Percentiles rank a stretch among this genome's conserved stretches.
Evolutionary conservation across 2,329 filamentous ascomycete species (phyloP).

Genomic region (Pezicula neosporulosa): DNA sequence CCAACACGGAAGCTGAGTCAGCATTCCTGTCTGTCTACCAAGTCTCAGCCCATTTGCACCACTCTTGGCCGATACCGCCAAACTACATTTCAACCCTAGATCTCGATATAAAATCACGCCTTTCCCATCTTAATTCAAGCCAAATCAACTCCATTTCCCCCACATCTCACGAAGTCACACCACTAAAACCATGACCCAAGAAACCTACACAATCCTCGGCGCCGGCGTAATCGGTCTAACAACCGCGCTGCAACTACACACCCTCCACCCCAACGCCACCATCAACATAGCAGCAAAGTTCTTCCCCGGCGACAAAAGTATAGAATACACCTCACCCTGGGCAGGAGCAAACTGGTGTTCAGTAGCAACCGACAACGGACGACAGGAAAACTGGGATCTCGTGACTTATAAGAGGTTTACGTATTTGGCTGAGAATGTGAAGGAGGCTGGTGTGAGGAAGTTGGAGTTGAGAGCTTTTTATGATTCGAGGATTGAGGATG

Average conservation of each 20-base stretch:
- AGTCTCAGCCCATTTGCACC: too few species aligned
- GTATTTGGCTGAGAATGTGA: constrained; percentile 16
- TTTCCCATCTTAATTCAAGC: too few species aligned
- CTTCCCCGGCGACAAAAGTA: constrained; percentile 88
- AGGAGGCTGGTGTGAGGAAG: constrained; percentile 13
- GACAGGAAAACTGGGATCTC: constrained; percentile 39
- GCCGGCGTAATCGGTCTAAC: constrained; percentile 65
- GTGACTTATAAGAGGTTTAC: constrained; percentile 73
- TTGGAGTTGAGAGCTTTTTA: not conserved
- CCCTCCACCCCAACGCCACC: constrained; percentile 42
- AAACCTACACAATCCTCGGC: constrained; percentile 19
- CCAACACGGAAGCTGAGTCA: too few species aligned
- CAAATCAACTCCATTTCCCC: too few species aligned
- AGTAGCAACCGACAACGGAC: constrained; percentile 57
- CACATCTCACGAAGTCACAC: too few species aligned
- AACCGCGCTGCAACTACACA: constrained; percentile 57
- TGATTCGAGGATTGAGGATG: constrained; percentile 26
- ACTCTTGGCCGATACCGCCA: too few species aligned
- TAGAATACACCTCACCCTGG: constrained; percentile 87
- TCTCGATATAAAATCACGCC: too few species aligned
- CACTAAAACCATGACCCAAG: not conserved
- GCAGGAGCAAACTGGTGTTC: constrained; percentile 73
- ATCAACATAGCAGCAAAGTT: constrained; percentile 77
- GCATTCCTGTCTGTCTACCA: too few species aligned
- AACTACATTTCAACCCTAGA: too few species aligned